These are phyloP conservation scores for Fraxinus xanthoxyloides DNA, from an alignment of 305 asterid species.

Conservation along the genomic window DNA sequence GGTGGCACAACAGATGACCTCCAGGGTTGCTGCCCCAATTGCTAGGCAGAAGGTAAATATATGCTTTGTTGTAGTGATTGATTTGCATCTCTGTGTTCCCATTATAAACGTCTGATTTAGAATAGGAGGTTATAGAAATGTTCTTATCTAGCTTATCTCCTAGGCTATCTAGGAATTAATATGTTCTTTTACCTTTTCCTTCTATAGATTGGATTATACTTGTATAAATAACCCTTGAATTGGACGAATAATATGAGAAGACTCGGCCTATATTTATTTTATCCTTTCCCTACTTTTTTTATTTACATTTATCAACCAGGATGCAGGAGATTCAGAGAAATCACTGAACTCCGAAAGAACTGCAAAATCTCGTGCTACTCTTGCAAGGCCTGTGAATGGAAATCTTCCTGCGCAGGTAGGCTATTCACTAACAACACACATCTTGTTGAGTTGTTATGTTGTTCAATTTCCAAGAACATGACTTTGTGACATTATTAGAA, in stretches of 20 bases:
- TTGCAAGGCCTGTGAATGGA: constrained; percentile 76
- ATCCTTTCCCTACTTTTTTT: not conserved
- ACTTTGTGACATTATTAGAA: not conserved
- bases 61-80: constrained; percentile 11
- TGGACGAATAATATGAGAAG: not conserved
- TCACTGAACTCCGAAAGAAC: constrained; percentile 60
- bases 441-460: not conserved
- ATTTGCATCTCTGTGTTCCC: not conserved
- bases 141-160: not conserved
- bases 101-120: constrained; percentile 1
- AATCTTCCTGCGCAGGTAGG: constrained; percentile 77
- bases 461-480: not conserved
- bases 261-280: not conserved
- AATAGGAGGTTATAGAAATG: not conserved
- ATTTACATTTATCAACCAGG: constrained; percentile 46
- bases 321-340: constrained; percentile 59
- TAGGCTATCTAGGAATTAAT: not conserved
- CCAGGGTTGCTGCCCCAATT: constrained; percentile 45
- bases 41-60: constrained; percentile 58
- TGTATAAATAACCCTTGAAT: not conserved
- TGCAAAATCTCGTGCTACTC: constrained; percentile 56
- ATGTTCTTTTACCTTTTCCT: not conserved
- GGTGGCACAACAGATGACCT: constrained; percentile 70
- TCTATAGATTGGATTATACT: constrained; percentile 5
- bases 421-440: not conserved